phyloP scores from a whole-genome alignment of 2,329 filamentous ascomycete species.

The Juglanconis oblonga region DNA sequence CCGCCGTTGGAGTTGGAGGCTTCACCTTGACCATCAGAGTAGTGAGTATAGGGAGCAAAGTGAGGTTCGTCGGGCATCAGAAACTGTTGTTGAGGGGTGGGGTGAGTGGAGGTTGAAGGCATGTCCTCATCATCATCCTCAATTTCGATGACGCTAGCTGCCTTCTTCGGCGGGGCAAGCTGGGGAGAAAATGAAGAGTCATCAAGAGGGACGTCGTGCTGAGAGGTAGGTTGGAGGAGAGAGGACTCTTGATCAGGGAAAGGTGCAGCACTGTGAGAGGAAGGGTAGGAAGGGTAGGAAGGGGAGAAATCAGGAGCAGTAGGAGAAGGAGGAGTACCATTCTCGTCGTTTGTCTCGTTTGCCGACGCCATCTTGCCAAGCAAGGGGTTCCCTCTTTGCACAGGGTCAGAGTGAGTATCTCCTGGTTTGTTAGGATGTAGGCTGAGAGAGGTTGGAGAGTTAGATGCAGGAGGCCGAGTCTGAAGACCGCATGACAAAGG shows the following conservation, averaged over 20 bases:
- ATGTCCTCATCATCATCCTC: no score
- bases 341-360: slow-evolving; percentile 25
- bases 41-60: slow-evolving; percentile 20
- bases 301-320: no score
- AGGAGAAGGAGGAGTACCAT: slow-evolving; percentile 27
- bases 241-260: not conserved
- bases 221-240: not conserved
- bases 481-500: not conserved
- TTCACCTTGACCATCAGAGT: slow-evolving; percentile 23
- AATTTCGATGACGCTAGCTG: no score
- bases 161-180: no score
- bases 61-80: not conserved
- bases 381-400: not conserved
- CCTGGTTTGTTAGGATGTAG: not conserved
- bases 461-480: not conserved
- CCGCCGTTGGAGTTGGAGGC: slow-evolving; percentile 18
- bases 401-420: not conserved
- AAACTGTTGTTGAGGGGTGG: not conserved
- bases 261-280: not conserved
- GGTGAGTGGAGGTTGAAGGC: no score
- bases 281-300: not conserved
- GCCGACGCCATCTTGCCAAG: slow-evolving; percentile 29
- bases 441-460: not conserved
- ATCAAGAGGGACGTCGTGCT: not conserved
- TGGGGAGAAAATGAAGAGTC: not conserved